A percentile compares a stretch with the other conserved stretches of the same genome.
Evolutionary conservation across 192 early-diverging fungal genomes (phyloP).

Genomic region (Backusella tarrabulga): DNA sequence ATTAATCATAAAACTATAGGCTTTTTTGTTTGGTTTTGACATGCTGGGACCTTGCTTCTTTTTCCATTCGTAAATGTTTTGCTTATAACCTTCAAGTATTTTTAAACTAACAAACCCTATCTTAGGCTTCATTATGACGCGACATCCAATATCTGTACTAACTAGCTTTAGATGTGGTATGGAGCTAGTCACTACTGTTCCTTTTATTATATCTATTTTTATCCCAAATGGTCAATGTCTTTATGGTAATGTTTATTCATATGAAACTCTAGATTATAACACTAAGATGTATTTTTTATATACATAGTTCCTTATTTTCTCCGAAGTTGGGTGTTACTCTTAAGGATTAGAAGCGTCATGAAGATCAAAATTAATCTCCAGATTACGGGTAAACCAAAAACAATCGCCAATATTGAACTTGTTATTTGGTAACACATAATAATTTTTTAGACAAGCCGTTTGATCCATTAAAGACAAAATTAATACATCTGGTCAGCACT

Average conservation of each 20-base stretch:
- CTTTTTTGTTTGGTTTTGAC: slow-evolving; percentile 19
- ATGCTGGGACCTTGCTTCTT: slow-evolving; percentile 27
- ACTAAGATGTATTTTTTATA: not conserved
- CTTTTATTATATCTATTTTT: slow-evolving; percentile 48
- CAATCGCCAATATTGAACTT: too few species aligned
- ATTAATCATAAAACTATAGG: slow-evolving; percentile 4
- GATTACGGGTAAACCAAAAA: slow-evolving; percentile 37
- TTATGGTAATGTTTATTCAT: slow-evolving; percentile 24
- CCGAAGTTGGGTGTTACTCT: slow-evolving; percentile 49
- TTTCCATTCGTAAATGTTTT: slow-evolving; percentile 22
- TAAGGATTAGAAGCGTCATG: slow-evolving; percentile 50
- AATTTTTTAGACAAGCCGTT: slow-evolving; percentile 39
- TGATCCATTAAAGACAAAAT: slow-evolving; percentile 47
- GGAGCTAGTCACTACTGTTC: slow-evolving; percentile 49
- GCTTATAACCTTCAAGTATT: not conserved
- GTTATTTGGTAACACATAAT: not conserved
- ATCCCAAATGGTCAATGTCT: slow-evolving; percentile 43
- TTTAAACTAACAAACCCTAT: not conserved
- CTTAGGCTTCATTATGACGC: slow-evolving; percentile 10
- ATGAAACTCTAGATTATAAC: slow-evolving; percentile 34
- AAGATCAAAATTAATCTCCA: slow-evolving; percentile 47
- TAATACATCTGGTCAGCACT: slow-evolving; percentile 49
- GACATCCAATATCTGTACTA: slow-evolving; percentile 29
- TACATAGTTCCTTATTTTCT: slow-evolving; percentile 57
- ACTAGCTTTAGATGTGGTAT: slow-evolving; percentile 42